Conservation (phyloP, 169 alveolate species). For the Plasmodium chabaudi region DNA sequence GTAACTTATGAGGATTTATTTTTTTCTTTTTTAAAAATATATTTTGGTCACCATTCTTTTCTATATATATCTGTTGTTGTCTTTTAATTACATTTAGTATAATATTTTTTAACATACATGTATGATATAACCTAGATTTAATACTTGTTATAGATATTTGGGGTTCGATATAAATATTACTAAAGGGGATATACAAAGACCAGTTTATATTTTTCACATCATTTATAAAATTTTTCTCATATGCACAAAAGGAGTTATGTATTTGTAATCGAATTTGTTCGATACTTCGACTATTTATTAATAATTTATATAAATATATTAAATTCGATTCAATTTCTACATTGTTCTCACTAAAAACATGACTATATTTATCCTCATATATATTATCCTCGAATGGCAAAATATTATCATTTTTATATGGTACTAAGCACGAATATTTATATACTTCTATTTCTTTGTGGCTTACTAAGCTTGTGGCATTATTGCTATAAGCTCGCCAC, state of each 20-base stretch:
- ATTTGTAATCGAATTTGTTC: slow-evolving; percentile 63
- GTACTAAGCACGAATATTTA: slow-evolving; percentile 66
- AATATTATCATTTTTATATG: slow-evolving; percentile 54
- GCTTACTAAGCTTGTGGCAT: not conserved
- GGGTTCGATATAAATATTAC: slow-evolving; percentile 37
- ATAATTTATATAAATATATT: slow-evolving; percentile 31
- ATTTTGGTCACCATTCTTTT: slow-evolving; percentile 74
- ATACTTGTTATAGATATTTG: slow-evolving; percentile 44
- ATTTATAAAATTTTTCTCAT: slow-evolving; percentile 61
- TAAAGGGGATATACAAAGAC: slow-evolving; percentile 63
- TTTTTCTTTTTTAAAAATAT: slow-evolving; percentile 66
- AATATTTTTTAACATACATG: slow-evolving; percentile 73
- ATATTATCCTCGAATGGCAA: slow-evolving; percentile 20
- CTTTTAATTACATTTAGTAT: slow-evolving; percentile 55
- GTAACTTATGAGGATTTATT: slow-evolving; percentile 15
- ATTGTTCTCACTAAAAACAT: slow-evolving; percentile 42
- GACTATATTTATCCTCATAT: slow-evolving; percentile 36
- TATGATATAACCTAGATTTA: slow-evolving; percentile 61
- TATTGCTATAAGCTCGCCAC: not conserved
- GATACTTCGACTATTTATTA: slow-evolving; percentile 57
- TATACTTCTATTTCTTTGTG: slow-evolving; percentile 17
- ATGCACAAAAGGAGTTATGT: slow-evolving; percentile 61
- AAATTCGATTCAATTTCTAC: slow-evolving; percentile 69
- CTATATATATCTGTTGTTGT: slow-evolving; percentile 74
- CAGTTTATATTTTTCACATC: slow-evolving; percentile 51